These are phyloP conservation scores for Bertia moriformis DNA, from an alignment of 2,329 filamentous ascomycete genomes.

Conservation along the genomic window DNA sequence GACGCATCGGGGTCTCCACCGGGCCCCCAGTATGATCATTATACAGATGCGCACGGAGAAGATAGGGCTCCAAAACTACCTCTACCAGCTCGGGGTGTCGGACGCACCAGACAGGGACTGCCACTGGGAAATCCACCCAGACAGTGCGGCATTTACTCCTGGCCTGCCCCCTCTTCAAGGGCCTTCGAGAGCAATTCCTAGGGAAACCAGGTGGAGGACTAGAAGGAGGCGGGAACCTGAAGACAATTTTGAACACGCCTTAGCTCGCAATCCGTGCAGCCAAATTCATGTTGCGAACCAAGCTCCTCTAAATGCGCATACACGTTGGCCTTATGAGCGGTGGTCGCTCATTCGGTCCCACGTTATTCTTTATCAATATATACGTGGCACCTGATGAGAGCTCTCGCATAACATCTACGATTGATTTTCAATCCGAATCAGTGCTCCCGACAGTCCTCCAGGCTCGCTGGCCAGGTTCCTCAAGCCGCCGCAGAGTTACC, in stretches of 20 bases:
- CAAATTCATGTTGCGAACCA: neutral
- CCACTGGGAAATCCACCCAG: conserved; percentile 8
- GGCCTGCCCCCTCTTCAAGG: conserved; percentile 12
- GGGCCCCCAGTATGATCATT: conserved; percentile 10
- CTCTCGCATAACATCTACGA: too few species aligned
- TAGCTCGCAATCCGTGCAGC: neutral
- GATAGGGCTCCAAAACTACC: conserved; percentile 12
- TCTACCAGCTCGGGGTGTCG: conserved; percentile 13
- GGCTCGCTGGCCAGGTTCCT: too few species aligned
- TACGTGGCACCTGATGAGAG: too few species aligned
- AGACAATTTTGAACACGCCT: neutral
- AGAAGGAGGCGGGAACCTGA: neutral
- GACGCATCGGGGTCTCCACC: conserved; percentile 5
- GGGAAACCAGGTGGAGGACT: neutral
- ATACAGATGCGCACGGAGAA: conserved; percentile 12
- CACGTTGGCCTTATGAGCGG: too few species aligned
- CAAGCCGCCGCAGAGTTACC: too few species aligned
- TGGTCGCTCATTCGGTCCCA: too few species aligned
- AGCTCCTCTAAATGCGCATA: too few species aligned
- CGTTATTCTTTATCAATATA: too few species aligned
- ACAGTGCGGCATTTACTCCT: conserved; percentile 14
- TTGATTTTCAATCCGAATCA: too few species aligned
- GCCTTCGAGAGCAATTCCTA: conserved; percentile 8
- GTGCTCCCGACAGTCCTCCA: too few species aligned
- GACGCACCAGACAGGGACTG: conserved; percentile 12